Conservation (phyloP, 208 protist species). For the Polymyxa betae region DNA sequence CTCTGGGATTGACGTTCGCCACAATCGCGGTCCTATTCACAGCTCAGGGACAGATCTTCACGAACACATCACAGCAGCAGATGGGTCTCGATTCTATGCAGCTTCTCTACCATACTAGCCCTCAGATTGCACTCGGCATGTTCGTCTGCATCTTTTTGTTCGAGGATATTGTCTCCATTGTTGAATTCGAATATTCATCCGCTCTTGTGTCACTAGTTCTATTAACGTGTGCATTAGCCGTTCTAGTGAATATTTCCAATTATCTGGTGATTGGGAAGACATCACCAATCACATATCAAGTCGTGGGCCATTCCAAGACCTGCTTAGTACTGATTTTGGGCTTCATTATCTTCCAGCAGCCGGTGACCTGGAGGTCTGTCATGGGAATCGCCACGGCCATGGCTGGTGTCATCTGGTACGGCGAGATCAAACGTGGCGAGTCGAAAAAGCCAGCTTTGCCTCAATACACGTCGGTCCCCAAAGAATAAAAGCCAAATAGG, state of each 20-base stretch:
- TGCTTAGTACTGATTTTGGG: constrained; percentile 56
- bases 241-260: constrained; percentile 59
- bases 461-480: background rate
- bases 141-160: constrained; percentile 38
- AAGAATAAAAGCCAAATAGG: background rate
- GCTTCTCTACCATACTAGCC: constrained; percentile 39
- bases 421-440: constrained; percentile 38
- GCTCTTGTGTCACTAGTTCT: constrained; percentile 9
- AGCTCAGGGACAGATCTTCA: constrained; percentile 59
- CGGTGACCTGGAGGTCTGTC: background rate
- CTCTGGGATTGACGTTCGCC: constrained; percentile 50
- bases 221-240: constrained; percentile 52
- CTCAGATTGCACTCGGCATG: constrained; percentile 5
- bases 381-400: background rate
- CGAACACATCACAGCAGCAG: constrained; percentile 49
- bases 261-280: constrained; percentile 62
- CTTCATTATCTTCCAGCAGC: constrained; percentile 50
- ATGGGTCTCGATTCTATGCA: constrained; percentile 46
- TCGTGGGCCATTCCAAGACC: constrained; percentile 62
- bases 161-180: constrained; percentile 21
- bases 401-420: constrained; percentile 8
- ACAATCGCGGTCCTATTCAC: constrained; percentile 56
- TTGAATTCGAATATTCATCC: background rate
- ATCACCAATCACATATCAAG: constrained; percentile 61
- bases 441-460: background rate